A percentile compares a stretch with the other conserved stretches of the same genome.
These are phyloP conservation scores for Xylaria sp. DNA, from an alignment of 2,329 filamentous ascomycete genomes.

Conservation along the genomic window DNA sequence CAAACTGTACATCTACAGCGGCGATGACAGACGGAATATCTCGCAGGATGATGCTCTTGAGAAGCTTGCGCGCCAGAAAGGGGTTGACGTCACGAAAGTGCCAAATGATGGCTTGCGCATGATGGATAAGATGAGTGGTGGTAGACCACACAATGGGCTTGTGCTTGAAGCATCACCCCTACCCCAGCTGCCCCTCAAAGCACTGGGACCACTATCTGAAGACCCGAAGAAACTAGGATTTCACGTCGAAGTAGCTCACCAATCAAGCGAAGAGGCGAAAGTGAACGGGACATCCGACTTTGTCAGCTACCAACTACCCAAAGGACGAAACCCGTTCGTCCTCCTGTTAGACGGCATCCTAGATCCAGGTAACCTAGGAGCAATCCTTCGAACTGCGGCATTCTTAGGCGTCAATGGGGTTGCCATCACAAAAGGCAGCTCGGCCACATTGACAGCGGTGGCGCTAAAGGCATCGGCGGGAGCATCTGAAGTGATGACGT, in stretches of 20 bases:
- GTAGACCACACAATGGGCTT: conserved; percentile 89
- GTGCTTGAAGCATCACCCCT: conserved; percentile 88
- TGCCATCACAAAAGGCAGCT: conserved; percentile 77
- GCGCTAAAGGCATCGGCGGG: conserved; percentile 90
- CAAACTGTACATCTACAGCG: conserved; percentile 80
- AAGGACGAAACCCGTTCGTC: conserved; percentile 72
- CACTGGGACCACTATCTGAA: conserved; percentile 63
- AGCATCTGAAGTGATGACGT: conserved; percentile 80
- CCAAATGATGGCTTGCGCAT: conserved; percentile 69
- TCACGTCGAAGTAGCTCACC: conserved; percentile 68
- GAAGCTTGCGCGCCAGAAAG: conserved; percentile 59
- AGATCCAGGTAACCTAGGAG: conserved; percentile 91
- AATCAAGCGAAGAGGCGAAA: conserved; percentile 77
- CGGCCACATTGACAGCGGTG: conserved; percentile 78
- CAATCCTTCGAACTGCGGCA: conserved; percentile 86
- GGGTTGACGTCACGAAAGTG: conserved; percentile 69
- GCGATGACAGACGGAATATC: conserved; percentile 63
- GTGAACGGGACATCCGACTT: conserved; percentile 77
- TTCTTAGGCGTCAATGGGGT: conserved; percentile 92
- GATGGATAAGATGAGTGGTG: conserved; percentile 84
- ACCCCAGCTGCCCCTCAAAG: conserved; percentile 74
- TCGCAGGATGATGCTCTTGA: conserved; percentile 58
- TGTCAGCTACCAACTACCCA: conserved; percentile 52
- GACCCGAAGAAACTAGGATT: conserved; percentile 63
- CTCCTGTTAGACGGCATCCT: conserved; percentile 80